Conservation (phyloP, 2,329 filamentous ascomycete genomes). For the Cladosporium oxysporum region DNA sequence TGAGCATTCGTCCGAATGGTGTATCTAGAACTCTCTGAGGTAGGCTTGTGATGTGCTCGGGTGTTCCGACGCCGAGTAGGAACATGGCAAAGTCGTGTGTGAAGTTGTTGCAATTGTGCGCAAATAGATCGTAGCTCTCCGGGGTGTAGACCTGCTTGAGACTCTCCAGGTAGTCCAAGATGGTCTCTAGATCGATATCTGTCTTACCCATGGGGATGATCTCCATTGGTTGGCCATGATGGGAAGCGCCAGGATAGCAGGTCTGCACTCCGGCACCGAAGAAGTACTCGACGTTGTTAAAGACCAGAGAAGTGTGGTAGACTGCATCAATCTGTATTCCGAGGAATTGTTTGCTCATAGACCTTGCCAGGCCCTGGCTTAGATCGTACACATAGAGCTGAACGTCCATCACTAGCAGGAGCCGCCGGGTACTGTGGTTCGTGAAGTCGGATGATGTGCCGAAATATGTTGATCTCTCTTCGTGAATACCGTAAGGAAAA, state of each 20-base stretch:
- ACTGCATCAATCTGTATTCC: conserved; percentile 82
- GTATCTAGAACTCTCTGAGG: conserved; percentile 83
- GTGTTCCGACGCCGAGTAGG: conserved; percentile 83
- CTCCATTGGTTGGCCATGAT: conserved; percentile 83
- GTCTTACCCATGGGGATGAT: conserved; percentile 74
- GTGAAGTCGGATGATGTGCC: not conserved
- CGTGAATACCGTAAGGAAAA: no score
- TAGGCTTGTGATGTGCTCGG: conserved; percentile 80
- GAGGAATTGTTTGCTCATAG: conserved; percentile 61
- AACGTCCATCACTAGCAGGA: conserved; percentile 45
- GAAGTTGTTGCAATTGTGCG: conserved; percentile 98
- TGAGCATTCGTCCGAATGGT: conserved; percentile 84
- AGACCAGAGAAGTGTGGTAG: conserved; percentile 89
- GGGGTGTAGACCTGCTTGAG: conserved; percentile 79
- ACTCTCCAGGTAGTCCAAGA: conserved; percentile 85
- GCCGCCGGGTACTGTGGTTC: not conserved
- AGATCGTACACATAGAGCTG: conserved; percentile 56
- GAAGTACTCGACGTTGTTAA: conserved; percentile 83
- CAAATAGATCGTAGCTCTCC: conserved; percentile 78
- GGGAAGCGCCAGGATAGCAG: conserved; percentile 77
- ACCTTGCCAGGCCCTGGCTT: conserved; percentile 43
- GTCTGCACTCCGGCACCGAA: conserved; percentile 87
- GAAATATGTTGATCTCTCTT: not conserved
- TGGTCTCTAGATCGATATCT: conserved; percentile 71
- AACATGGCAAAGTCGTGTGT: conserved; percentile 91